Conservation (phyloP, 352 stramenopile genomes). For the Phytophthora pistaciae region DNA sequence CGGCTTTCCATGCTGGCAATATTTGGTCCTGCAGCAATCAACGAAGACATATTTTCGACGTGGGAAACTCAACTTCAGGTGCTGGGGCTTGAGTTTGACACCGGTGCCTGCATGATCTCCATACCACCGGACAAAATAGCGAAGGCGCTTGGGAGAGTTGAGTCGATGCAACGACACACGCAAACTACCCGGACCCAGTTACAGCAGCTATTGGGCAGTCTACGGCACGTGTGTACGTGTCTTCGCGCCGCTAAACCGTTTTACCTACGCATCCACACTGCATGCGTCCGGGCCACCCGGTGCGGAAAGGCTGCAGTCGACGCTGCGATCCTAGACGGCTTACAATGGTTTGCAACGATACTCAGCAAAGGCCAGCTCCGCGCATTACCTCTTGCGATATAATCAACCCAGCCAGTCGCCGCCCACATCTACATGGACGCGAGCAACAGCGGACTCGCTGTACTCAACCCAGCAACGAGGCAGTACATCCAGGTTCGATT, state of each 20-base stretch:
- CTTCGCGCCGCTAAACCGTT: too few relatives aligned
- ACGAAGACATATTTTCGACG: conserved; percentile 1
- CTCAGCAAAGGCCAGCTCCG: neutral
- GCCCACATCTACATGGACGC: conserved; percentile 20
- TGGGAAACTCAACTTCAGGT: neutral
- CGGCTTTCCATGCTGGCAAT: conserved; percentile 1
- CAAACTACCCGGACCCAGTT: neutral
- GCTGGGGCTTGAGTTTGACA: conserved; percentile 3
- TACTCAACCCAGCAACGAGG: conserved; percentile 1
- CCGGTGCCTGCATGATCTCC: neutral
- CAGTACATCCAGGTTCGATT: conserved; percentile 9
- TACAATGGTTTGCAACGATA: too few relatives aligned
- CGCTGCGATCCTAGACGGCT: too few relatives aligned
- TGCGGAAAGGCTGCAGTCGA: too few relatives aligned
- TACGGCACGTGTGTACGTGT: too few relatives aligned
- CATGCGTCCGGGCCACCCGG: too few relatives aligned
- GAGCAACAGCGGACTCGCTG: neutral
- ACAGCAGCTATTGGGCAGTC: too few relatives aligned
- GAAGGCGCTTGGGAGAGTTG: neutral
- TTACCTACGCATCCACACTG: too few relatives aligned
- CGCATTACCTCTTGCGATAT: neutral
- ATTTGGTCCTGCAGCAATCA: neutral
- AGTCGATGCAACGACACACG: neutral
- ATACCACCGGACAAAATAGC: conserved; percentile 1
- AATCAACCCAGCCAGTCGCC: neutral